phyloP scores from a whole-genome alignment of 2,329 filamentous ascomycete genomes.

The Fusarium sp. region DNA sequence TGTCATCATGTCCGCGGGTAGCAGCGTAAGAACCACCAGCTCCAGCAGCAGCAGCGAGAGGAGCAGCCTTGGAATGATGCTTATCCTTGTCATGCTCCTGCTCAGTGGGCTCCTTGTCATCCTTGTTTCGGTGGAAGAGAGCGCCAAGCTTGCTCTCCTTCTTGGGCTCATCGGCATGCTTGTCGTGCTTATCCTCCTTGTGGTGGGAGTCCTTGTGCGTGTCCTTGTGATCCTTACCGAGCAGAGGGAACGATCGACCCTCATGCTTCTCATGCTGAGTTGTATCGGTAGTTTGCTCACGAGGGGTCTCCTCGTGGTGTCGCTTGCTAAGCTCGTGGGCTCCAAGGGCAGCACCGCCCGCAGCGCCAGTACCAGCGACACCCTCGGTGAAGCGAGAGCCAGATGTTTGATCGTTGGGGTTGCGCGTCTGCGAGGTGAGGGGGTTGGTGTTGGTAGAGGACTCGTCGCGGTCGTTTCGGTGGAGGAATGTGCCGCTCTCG shows the following conservation, averaged over 20 bases:
- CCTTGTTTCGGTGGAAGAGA: background rate
- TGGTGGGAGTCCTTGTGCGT: slow-evolving; percentile 10
- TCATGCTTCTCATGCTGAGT: slow-evolving; percentile 22
- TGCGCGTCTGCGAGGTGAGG: slow-evolving; percentile 2
- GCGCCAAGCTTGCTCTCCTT: slow-evolving; percentile 24
- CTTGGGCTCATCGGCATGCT: slow-evolving; percentile 18
- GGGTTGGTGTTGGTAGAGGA: slow-evolving; percentile 9
- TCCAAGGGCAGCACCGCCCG: slow-evolving; percentile 11
- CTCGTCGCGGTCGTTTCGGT: background rate
- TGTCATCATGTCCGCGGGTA: slow-evolving; percentile 11
- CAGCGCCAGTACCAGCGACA: slow-evolving; percentile 1
- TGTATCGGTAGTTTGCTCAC: background rate
- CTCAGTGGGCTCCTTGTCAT: background rate
- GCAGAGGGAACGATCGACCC: slow-evolving; percentile 28
- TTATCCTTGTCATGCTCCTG: slow-evolving; percentile 1
- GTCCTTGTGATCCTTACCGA: slow-evolving; percentile 25
- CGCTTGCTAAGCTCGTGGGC: slow-evolving; percentile 21
- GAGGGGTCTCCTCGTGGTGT: background rate
- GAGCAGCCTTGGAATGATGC: slow-evolving; percentile 24
- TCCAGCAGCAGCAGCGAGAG: slow-evolving; percentile 35
- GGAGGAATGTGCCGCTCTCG: slow-evolving; percentile 12
- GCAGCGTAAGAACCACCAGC: slow-evolving; percentile 32
- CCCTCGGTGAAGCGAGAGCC: slow-evolving; percentile 26
- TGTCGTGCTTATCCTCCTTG: slow-evolving; percentile 21
- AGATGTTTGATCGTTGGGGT: background rate